A percentile compares a stretch with the other conserved stretches of the same genome.
Evolutionary conservation across 306 rosid genomes (phyloP).

Genomic region (Prunus salicina): DNA sequence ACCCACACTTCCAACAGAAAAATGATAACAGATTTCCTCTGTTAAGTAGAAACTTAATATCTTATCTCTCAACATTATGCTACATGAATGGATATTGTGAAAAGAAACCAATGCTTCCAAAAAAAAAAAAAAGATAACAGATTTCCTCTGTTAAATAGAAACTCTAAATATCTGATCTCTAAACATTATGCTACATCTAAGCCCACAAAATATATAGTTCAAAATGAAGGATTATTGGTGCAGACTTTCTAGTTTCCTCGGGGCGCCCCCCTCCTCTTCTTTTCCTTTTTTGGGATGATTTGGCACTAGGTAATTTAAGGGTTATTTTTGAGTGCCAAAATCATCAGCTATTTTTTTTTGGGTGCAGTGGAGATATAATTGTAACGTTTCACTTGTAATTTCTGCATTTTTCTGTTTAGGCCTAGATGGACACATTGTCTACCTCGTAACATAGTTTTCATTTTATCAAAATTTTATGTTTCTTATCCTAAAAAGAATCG

Average conservation of each 20-base stretch:
- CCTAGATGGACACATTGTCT: neutral
- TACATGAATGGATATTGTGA: neutral
- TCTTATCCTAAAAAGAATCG: neutral
- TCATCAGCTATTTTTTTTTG: neutral
- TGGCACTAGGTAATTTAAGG: too few relatives aligned
- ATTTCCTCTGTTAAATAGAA: neutral
- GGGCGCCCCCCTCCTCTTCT: too few relatives aligned
- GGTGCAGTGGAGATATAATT: neutral
- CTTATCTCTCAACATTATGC: neutral
- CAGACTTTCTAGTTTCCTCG: neutral
- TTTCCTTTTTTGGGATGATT: too few relatives aligned
- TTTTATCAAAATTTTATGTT: neutral
- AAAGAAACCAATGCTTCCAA: neutral
- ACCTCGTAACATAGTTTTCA: neutral
- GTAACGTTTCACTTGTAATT: neutral
- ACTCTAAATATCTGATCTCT: neutral
- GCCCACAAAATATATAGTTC: neutral
- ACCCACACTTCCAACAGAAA: neutral
- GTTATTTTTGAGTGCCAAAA: too few relatives aligned
- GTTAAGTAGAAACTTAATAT: neutral
- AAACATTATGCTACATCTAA: neutral
- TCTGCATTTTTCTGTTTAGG: neutral
- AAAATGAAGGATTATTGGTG: neutral
- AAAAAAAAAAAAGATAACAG: neutral
- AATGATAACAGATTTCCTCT: neutral